Evolutionary conservation across 495 filamentous ascomycete genomes (phyloP), one percentile per base, ranked within the genome.

Genomic region (Neurospora sp.): DNA sequence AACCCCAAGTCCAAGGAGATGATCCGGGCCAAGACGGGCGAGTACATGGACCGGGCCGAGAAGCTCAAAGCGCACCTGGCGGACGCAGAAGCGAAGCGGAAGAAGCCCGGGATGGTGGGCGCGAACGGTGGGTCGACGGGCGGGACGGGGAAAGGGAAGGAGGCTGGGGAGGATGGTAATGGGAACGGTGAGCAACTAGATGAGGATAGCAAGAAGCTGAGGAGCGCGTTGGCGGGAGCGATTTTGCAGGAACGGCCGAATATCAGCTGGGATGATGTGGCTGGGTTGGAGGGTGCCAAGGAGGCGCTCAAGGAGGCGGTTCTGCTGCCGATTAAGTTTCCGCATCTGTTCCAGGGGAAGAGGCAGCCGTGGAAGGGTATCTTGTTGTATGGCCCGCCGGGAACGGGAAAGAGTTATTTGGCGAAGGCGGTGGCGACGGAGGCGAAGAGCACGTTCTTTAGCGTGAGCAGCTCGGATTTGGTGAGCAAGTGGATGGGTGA

Each of bases 401-500:
- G 96, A 76, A 99, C 96, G 9, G 96, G 96, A 84, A 99, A 99
- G 86, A 93, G 90, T 80, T 97, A 97, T 82, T 86, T 99, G 48
- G 96, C 96, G 74, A 98, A 98, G 80, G 96, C 96, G 10, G 96
- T 99, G 43, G 96, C 96, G 72, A 99, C 96, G 11, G 96, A 99
- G 80, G 96, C 96, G 69, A 98, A 98, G 80, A 97, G 94, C 81
- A 99, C 96, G n/a, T 99, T 99, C 81, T 99, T 99, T 86, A 97
- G 94, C 79, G 94, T 99, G 74, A 96, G 93, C 84, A 95, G 92
- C 84, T 96, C 92, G 85, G 96, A 98, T 81, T 81, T 99, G 83
- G 96, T 98, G 39, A 94, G 92, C 73, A 99, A 99, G 81, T 99
- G 96, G 96, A 98, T 99, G 96, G 96, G 96, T 82, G 96, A 99